A percentile compares a stretch with the other conserved stretches of the same genome.
Conservation (phyloP, 176 grass and related monocot genomes). For the Zoysia pacifica region DNA sequence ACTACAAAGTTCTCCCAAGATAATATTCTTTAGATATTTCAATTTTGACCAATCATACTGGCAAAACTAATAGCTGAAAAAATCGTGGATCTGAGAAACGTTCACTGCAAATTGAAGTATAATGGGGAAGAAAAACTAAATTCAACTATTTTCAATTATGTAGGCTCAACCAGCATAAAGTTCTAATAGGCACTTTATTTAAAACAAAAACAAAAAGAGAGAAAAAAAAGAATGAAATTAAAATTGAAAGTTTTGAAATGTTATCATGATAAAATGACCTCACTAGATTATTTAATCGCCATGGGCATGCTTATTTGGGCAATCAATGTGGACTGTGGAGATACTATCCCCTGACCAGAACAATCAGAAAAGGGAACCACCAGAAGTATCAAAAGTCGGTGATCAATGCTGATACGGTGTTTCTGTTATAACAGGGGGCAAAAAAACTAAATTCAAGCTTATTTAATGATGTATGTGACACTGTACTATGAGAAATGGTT, state of each 20-base stretch:
- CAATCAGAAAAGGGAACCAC: background rate
- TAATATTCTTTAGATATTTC: slow-evolving; percentile 10
- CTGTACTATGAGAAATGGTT: background rate
- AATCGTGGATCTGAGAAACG: background rate
- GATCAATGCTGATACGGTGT: no score
- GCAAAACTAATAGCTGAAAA: slow-evolving; percentile 6
- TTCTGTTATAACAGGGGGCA: background rate
- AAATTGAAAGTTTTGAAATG: background rate
- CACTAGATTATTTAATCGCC: background rate
- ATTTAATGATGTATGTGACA: background rate
- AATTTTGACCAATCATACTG: slow-evolving; percentile 13
- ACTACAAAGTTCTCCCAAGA: slow-evolving; percentile 4
- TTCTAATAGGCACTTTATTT: background rate
- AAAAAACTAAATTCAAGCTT: background rate
- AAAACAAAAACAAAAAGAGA: background rate
- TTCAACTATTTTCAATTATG: background rate
- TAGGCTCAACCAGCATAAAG: background rate
- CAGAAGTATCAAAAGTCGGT: background rate
- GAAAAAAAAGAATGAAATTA: background rate
- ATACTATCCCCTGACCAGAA: background rate
- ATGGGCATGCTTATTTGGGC: background rate
- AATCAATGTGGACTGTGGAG: background rate
- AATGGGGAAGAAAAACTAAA: background rate
- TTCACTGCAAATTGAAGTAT: background rate
- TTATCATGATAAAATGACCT: background rate